Percentiles rank a stretch among this genome's conserved stretches.
These are phyloP conservation scores for Sporothrix euskadiensis DNA, from an alignment of 2,329 filamentous ascomycete species.

Conservation along the genomic window DNA sequence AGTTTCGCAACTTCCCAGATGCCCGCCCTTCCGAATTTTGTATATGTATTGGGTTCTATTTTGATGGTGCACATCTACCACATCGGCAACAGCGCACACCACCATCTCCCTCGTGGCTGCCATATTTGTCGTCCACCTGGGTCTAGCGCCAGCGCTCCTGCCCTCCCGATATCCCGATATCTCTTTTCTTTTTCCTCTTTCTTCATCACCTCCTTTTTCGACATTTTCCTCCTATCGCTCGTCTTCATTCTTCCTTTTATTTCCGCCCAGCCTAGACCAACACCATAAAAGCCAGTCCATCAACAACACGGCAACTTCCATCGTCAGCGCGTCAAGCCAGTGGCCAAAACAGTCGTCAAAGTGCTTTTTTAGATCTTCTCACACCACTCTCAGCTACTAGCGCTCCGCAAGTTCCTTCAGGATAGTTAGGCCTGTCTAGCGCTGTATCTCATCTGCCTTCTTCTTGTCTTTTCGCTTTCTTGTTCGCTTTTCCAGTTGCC, in stretches of 20 bases:
- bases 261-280: not conserved
- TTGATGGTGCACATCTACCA: not conserved
- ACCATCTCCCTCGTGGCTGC: constrained; percentile 7
- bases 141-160: not conserved
- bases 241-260: not conserved
- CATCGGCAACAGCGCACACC: not conserved
- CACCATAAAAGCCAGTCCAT: not conserved
- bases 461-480: not conserved
- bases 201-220: not conserved
- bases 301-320: not conserved
- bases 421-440: not conserved
- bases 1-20: not conserved
- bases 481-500: not conserved
- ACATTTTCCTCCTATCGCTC: not conserved
- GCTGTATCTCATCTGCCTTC: not conserved
- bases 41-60: not conserved
- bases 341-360: not conserved
- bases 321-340: not conserved
- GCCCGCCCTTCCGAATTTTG: not conserved
- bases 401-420: constrained; percentile 6
- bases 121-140: not conserved
- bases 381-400: not conserved
- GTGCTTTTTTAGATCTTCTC: not conserved
- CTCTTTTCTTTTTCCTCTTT: not conserved
- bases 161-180: not conserved